phyloP scores from a whole-genome alignment of 371 early-diverging fungal genomes.

The Gilbertella persicaria region DNA sequence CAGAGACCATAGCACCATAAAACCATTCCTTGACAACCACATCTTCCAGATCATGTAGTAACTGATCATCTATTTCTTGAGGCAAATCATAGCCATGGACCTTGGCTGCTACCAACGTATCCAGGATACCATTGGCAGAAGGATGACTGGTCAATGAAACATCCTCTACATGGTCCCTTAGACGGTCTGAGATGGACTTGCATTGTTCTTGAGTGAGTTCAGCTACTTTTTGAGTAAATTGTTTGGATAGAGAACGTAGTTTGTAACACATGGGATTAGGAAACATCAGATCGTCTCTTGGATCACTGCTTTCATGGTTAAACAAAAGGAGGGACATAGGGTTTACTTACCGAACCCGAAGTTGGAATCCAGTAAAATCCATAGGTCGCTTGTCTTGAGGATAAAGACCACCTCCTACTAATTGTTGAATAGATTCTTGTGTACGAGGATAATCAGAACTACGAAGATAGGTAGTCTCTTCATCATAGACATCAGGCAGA shows the following conservation, averaged over 20 bases:
- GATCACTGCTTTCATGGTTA: conserved; percentile 32
- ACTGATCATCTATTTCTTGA: conserved; percentile 36
- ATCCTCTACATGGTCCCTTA: conserved; percentile 36
- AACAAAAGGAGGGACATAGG: neutral
- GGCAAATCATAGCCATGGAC: conserved; percentile 56
- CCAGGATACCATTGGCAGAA: conserved; percentile 52
- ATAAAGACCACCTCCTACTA: conserved; percentile 67
- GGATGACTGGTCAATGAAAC: conserved; percentile 52
- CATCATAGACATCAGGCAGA: conserved; percentile 43
- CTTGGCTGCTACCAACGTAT: conserved; percentile 46
- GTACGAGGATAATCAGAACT: conserved; percentile 73
- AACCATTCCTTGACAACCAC: conserved; percentile 51
- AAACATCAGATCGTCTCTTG: conserved; percentile 44
- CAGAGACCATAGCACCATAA: conserved; percentile 28
- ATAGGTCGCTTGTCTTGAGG: conserved; percentile 42
- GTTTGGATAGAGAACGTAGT: conserved; percentile 37
- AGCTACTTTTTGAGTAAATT: conserved; percentile 35
- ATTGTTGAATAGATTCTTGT: conserved; percentile 73
- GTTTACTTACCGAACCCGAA: conserved; percentile 39
- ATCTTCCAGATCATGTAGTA: conserved; percentile 35
- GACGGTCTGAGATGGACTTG: conserved; percentile 22
- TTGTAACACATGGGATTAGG: conserved; percentile 47
- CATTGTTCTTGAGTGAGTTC: conserved; percentile 35
- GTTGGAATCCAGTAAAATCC: conserved; percentile 29
- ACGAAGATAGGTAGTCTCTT: conserved; percentile 59